A percentile compares a stretch with the other conserved stretches of the same genome.
Evolutionary conservation across 179 eudicot species (phyloP).

Genomic region (Carnegiea gigantea): DNA sequence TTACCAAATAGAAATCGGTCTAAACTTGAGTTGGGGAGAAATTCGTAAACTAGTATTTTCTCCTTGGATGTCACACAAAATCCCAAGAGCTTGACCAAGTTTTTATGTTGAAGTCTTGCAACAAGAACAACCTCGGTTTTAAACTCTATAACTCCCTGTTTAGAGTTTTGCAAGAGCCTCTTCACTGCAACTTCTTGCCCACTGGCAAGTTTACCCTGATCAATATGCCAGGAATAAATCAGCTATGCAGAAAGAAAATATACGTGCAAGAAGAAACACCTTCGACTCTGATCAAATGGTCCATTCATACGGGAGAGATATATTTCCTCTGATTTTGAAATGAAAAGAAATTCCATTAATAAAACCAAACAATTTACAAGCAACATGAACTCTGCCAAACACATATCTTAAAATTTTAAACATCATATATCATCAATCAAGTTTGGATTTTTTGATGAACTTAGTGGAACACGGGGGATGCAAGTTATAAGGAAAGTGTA

Average conservation of each 20-base stretch:
- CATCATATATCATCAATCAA: no score
- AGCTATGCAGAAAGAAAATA: background rate
- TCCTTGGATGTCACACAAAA: conserved; percentile 10
- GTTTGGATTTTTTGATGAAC: no score
- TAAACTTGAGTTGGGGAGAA: conserved; percentile 15
- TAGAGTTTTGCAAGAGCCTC: conserved; percentile 14
- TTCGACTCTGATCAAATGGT: no score
- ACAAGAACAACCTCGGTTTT: conserved; percentile 16
- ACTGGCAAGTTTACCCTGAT: background rate
- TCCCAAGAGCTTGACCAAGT: conserved; percentile 18
- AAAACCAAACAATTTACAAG: no score
- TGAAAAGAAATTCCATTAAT: no score
- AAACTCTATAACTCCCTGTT: conserved; percentile 17
- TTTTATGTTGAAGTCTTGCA: conserved; percentile 22
- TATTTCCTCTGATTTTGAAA: no score
- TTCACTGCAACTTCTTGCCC: conserved; percentile 18
- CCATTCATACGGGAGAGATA: no score
- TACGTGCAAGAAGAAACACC: no score
- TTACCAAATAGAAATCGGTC: conserved; percentile 17
- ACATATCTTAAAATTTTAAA: no score
- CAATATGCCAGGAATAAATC: background rate
- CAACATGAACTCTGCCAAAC: background rate
- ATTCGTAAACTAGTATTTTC: conserved; percentile 12
- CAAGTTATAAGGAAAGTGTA: no score
- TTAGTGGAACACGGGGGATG: no score